Evolutionary conservation across 192 early-diverging fungal species (phyloP).

Genomic region (Gigaspora rosea): DNA sequence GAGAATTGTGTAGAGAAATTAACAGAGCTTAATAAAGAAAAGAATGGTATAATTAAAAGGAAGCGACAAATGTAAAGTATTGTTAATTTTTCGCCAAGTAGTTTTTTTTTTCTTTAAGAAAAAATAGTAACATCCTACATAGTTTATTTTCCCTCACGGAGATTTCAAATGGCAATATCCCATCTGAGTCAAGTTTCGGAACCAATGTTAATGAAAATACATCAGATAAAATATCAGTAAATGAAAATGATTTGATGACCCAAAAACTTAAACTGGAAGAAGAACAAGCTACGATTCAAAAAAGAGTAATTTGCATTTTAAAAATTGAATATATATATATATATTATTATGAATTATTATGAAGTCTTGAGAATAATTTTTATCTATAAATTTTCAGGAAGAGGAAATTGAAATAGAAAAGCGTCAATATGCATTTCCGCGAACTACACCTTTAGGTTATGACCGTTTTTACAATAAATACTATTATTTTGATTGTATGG

Average conservation of each 20-base stretch:
- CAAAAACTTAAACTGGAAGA: conserved; percentile 53
- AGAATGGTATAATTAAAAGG: conserved; percentile 69
- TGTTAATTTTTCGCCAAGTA: conserved; percentile 2
- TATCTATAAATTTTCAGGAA: conserved; percentile 38
- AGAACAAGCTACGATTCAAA: conserved; percentile 52
- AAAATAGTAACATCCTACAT: background rate
- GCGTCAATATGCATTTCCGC: conserved; percentile 61
- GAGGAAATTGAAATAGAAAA: conserved; percentile 75
- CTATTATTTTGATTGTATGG: conserved; percentile 87
- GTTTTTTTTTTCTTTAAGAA: background rate
- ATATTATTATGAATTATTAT: background rate
- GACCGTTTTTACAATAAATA: conserved; percentile 90
- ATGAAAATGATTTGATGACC: conserved; percentile 32
- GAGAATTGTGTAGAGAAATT: conserved; percentile 72
- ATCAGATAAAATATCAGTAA: background rate
- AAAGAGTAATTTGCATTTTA: conserved; percentile 34
- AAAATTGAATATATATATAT: background rate
- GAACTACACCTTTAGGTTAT: conserved; percentile 71
- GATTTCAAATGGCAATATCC: too few species aligned
- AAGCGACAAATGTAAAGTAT: conserved; percentile 59
- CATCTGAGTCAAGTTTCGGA: conserved; percentile 20
- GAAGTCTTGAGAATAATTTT: too few species aligned
- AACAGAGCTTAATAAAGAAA: conserved; percentile 73
- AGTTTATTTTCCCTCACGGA: background rate
- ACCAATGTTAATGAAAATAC: background rate